A percentile compares a stretch with the other conserved stretches of the same genome.
Conservation (phyloP, 2,329 filamentous ascomycete species). For the Colletotrichum sansevieriae region DNA sequence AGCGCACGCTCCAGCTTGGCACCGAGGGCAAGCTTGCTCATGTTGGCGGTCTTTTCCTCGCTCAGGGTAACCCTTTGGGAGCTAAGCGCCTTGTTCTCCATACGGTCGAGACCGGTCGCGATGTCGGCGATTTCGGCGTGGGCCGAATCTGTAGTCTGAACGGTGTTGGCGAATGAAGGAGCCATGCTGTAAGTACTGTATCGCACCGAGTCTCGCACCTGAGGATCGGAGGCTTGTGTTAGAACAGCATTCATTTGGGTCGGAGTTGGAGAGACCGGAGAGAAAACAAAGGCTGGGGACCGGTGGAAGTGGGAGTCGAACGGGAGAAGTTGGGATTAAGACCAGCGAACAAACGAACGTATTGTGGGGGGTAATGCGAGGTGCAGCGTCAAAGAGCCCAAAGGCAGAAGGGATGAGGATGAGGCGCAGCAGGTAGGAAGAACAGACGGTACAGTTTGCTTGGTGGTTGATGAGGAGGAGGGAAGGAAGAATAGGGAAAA, state of each 20-base stretch:
- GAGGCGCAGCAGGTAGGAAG: slow-evolving; percentile 24
- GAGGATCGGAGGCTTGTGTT: slow-evolving; percentile 42
- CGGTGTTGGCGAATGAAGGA: slow-evolving; percentile 70
- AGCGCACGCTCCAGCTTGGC: slow-evolving; percentile 93
- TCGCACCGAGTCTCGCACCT: slow-evolving; percentile 67
- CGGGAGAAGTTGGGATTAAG: slow-evolving; percentile 27
- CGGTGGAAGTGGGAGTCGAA: slow-evolving; percentile 10
- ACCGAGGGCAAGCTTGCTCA: slow-evolving; percentile 88
- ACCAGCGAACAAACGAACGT: slow-evolving; percentile 26
- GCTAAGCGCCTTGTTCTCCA: slow-evolving; percentile 88
- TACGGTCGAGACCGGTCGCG: slow-evolving; percentile 83
- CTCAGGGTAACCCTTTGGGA: slow-evolving; percentile 85
- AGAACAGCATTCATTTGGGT: slow-evolving; percentile 34
- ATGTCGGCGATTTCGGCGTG: slow-evolving; percentile 75
- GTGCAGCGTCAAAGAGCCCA: slow-evolving; percentile 25
- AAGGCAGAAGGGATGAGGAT: slow-evolving; percentile 3
- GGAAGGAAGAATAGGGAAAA: slow-evolving; percentile 1
- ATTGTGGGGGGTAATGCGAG: slow-evolving; percentile 17
- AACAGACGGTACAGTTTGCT: slow-evolving; percentile 18
- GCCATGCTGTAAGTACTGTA: slow-evolving; percentile 73
- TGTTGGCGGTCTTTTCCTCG: slow-evolving; percentile 83
- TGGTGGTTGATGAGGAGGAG: background rate
- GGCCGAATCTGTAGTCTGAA: slow-evolving; percentile 66
- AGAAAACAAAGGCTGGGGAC: background rate
- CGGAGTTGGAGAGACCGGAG: slow-evolving; percentile 5